Evolutionary conservation across 495 filamentous ascomycete genomes (phyloP), one percentile per base, ranked within the genome.

Genomic region (Aspergillus bridgeri): DNA sequence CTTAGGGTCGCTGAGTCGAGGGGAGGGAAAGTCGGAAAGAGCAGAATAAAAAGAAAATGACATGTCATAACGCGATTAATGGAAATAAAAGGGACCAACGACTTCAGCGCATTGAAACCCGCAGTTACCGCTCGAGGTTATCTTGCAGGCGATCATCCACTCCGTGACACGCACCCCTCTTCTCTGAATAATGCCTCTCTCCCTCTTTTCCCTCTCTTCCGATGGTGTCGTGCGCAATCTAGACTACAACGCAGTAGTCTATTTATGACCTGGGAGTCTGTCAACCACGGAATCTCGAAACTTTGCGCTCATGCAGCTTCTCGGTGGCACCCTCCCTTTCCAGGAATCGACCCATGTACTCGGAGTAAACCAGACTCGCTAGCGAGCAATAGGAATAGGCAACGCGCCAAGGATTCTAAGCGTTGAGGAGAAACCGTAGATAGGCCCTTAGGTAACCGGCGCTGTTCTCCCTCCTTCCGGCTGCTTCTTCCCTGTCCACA

Each of bases 391-490:
- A 42, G 42, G 22, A n/a, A 18, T 19, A 18, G 49, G n/a, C n/a
- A n/a, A n/a, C n/a, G n/a, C n/a, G n/a, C n/a, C n/a, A n/a, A n/a
- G n/a, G n/a, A n/a, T n/a, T n/a, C n/a, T n/a, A n/a, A n/a, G n/a
- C n/a, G n/a, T n/a, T n/a, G n/a, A n/a, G n/a, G n/a, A n/a, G n/a
- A n/a, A n/a, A n/a, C n/a, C n/a, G n/a, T n/a, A n/a, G n/a, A n/a
- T n/a, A 38, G 33, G 17, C 33, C 33, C 33, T 38, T 38, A 33
- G 5, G 7, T 7, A 38, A n/a, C n/a, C n/a, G n/a, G n/a, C n/a
- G 23, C 29, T 24, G n/a, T 60, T 55, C 57, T 60, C 33, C 48
- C 20, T 46, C 53, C 15, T 60, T 60, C 58, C 53, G 53, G 48
- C 52, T 42, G 44, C 22, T 60, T 56, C 58, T 60, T 48, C 20